phyloP scores from a whole-genome alignment of 192 early-diverging fungal species.

The Jimgerdemannia lactiflua region DNA sequence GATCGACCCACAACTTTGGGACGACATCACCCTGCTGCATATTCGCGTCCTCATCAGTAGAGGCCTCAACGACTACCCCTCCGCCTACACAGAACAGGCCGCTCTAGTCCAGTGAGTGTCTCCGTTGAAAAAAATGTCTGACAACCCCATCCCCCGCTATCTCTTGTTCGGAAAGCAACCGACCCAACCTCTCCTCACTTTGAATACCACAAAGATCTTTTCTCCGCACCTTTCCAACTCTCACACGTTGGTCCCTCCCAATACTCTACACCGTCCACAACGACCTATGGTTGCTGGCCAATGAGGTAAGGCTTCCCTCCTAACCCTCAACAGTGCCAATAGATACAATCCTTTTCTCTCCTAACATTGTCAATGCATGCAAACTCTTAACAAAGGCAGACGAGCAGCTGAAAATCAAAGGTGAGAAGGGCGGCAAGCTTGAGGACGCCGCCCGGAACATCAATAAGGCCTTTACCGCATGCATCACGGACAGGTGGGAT shows the following conservation, averaged over 20 bases:
- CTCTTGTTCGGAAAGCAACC: neutral
- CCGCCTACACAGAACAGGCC: conserved; percentile 45
- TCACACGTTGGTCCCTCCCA: conserved; percentile 58
- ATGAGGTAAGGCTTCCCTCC: conserved; percentile 29
- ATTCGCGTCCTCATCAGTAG: conserved; percentile 27
- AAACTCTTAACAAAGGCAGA: conserved; percentile 46
- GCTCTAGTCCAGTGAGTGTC: conserved; percentile 39
- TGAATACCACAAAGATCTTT: conserved; percentile 38
- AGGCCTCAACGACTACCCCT: conserved; percentile 23
- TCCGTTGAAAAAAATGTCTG: neutral
- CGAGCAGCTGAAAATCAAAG: conserved; percentile 23
- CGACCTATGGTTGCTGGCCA: conserved; percentile 51
- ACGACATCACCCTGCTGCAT: conserved; percentile 40
- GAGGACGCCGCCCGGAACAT: conserved; percentile 84
- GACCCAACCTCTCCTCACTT: too few species aligned
- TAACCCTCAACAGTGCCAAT: neutral
- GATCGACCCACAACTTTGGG: conserved; percentile 35
- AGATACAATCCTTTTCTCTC: neutral
- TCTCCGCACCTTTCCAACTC: conserved; percentile 37
- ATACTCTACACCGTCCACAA: conserved; percentile 57
- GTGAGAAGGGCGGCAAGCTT: conserved; percentile 53
- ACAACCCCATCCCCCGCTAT: neutral
- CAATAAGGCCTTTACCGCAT: conserved; percentile 87
- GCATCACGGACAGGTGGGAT: conserved; percentile 81
- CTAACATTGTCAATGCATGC: neutral